Evolutionary conservation across 371 early-diverging fungal species (phyloP).

Genomic region (Neoconidiobolus thromboides): DNA sequence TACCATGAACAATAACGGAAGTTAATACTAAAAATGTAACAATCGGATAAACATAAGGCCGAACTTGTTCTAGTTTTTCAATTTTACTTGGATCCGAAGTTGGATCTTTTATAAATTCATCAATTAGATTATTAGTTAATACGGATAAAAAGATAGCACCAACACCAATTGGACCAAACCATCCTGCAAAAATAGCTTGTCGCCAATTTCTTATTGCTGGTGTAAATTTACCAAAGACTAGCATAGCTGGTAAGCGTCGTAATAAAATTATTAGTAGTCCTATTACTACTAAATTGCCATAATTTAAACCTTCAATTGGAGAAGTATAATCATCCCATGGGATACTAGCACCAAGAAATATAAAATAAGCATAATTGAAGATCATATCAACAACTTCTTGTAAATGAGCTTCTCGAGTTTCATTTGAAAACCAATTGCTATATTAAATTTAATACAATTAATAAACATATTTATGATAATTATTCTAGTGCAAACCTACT

Average conservation of each 20-base stretch:
- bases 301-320: conserved; percentile 20
- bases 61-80: conserved; percentile 10
- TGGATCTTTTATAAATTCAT: conserved; percentile 11
- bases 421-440: conserved; percentile 67
- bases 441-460: conserved; percentile 3
- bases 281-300: conserved; percentile 49
- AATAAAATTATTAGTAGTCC: conserved; percentile 54
- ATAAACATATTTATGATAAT: neutral
- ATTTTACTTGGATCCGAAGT: conserved; percentile 1
- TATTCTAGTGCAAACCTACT: conserved; percentile 18
- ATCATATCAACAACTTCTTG: conserved; percentile 84
- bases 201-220: conserved; percentile 49
- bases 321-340: conserved; percentile 56
- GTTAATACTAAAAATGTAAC: conserved; percentile 52
- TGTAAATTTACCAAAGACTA: conserved; percentile 39
- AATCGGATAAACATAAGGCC: conserved; percentile 28
- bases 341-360: conserved; percentile 76
- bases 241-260: conserved; percentile 62
- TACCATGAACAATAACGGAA: conserved; percentile 61
- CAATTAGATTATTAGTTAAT: conserved; percentile 20
- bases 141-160: conserved; percentile 64
- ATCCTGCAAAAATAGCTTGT: conserved; percentile 85
- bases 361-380: conserved; percentile 75
- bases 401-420: conserved; percentile 67
- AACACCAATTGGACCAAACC: conserved; percentile 94